These are phyloP conservation scores for Cubamyces lactineus DNA, from an alignment of 768 basidiomycete species.

Conservation along the genomic window DNA sequence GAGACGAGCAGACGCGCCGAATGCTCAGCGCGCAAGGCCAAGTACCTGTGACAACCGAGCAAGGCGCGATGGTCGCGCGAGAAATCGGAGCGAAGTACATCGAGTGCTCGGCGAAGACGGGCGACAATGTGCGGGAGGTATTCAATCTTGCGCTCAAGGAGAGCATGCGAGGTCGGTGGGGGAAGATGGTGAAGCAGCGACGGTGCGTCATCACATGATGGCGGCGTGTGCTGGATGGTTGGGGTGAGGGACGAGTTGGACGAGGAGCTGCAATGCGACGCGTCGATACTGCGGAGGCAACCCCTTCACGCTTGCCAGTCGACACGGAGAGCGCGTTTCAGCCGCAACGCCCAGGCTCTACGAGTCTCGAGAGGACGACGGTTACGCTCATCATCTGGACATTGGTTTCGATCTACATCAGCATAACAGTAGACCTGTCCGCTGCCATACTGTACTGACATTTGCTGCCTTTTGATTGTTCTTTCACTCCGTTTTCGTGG, in stretches of 20 bases:
- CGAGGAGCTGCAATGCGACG: background rate
- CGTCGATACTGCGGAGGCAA: background rate
- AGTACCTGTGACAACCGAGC: slow-evolving; percentile 77
- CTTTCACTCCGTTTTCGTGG: slow-evolving; percentile 21
- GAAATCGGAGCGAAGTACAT: slow-evolving; percentile 93
- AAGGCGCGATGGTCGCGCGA: slow-evolving; percentile 82
- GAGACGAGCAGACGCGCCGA: slow-evolving; percentile 82
- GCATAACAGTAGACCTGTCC: slow-evolving; percentile 30
- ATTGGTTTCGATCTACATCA: slow-evolving; percentile 28
- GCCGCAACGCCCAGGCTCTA: background rate
- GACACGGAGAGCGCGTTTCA: background rate
- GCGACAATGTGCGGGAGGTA: slow-evolving; percentile 87
- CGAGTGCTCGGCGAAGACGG: slow-evolving; percentile 95
- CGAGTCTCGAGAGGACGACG: slow-evolving; percentile 15
- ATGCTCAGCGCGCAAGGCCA: slow-evolving; percentile 92
- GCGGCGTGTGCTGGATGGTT: background rate
- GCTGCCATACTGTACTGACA: slow-evolving; percentile 32
- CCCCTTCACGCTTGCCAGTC: background rate
- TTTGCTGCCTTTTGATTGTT: slow-evolving; percentile 15
- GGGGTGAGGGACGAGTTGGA: background rate
- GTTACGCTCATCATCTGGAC: slow-evolving; percentile 24
- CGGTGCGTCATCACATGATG: slow-evolving; percentile 67
- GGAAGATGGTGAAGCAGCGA: slow-evolving; percentile 67
- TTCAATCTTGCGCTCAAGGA: slow-evolving; percentile 89
- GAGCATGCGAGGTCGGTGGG: slow-evolving; percentile 82